Base-by-base conservation (phyloP, 805 yeast genomes). In the Lachancea sp. region DNA sequence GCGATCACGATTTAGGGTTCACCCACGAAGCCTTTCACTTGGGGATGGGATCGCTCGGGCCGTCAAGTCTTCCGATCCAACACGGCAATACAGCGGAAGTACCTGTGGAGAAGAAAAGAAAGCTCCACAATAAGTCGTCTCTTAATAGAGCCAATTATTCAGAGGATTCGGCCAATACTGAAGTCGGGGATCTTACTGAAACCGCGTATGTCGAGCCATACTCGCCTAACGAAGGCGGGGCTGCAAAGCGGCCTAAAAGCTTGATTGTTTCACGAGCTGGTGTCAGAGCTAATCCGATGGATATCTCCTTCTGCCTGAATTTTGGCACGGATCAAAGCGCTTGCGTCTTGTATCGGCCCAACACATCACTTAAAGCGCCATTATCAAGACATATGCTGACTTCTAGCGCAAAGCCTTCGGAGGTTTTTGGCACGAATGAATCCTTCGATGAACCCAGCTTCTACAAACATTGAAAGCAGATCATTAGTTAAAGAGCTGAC, bases 361-460 rank as follows among this genome's bases (percentile, higher is more conserved):
- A 12, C 31, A 18, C 36, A 12, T 38, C 42, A 18, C 38, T 30
- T 3, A 33, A 17, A 16, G 34, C 33, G 10, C 10, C n/a, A n/a
- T 19, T 22, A 22, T 40, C 50, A 16, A 43, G 46, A 16, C 44
- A 42, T n/a, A n/a, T 38, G n/a, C 36, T 48, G 15, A 42, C 46
- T 15, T 41, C 50, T 16, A 44, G 31, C n/a, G 50, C 44, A 4
- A 48, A 48, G 19, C 50, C 50, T 12, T 44, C 48, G 7, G 50
- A 48, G 22, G 26, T 48, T 2, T 42, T 48, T 17, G 44, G 41
- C 6, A 26, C 42, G 3, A 41, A 38, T 25, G 53, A 52, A 10
- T 44, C 52, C 16, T 55, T 51, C 19, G 60, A 57, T 32, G 60
- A 56, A 46, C 53, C 54, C 18, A 56, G 57, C 38, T 53, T 55